A percentile compares a stretch with the other conserved stretches of the same genome.
phyloP scores from a whole-genome alignment of 2,329 filamentous ascomycete species.

The Hypoxylon sp. region DNA sequence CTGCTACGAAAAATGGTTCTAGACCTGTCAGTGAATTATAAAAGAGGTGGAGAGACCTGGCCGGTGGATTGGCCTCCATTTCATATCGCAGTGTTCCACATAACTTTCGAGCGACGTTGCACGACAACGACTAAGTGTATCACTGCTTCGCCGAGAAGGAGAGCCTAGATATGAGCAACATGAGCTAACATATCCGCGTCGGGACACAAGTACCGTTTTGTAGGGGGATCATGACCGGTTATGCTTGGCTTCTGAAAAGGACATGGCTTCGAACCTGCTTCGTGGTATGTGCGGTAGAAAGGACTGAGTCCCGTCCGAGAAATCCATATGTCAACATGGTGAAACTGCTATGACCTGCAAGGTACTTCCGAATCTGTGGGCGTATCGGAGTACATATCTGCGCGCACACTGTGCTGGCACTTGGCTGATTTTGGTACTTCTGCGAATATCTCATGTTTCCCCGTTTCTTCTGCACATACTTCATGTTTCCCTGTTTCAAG shows the following conservation, averaged over 20 bases:
- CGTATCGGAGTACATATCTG: background rate
- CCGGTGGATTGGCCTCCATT: background rate
- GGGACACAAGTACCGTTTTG: conserved; percentile 14
- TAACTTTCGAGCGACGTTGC: background rate
- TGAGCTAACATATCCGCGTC: background rate
- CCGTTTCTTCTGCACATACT: background rate
- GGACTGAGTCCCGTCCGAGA: conserved; percentile 9
- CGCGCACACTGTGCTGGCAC: conserved; percentile 2
- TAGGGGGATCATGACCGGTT: conserved; percentile 13
- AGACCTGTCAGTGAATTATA: background rate
- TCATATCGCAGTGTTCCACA: background rate
- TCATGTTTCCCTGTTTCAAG: background rate
- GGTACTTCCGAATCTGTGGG: conserved; percentile 22
- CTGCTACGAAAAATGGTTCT: background rate
- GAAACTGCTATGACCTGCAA: conserved; percentile 18
- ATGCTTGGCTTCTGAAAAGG: conserved; percentile 17
- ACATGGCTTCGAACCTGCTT: conserved; percentile 23
- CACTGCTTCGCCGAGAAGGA: background rate
- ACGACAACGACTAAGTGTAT: background rate
- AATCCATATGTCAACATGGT: conserved; percentile 11
- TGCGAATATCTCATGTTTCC: background rate
- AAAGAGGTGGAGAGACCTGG: background rate
- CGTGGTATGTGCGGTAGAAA: conserved; percentile 16
- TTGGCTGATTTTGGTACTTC: background rate
- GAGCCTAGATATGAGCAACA: background rate